A percentile compares a stretch with the other conserved stretches of the same genome.
phyloP scores from a whole-genome alignment of 371 early-diverging fungal species.

The Mucor lusitanicus region DNA sequence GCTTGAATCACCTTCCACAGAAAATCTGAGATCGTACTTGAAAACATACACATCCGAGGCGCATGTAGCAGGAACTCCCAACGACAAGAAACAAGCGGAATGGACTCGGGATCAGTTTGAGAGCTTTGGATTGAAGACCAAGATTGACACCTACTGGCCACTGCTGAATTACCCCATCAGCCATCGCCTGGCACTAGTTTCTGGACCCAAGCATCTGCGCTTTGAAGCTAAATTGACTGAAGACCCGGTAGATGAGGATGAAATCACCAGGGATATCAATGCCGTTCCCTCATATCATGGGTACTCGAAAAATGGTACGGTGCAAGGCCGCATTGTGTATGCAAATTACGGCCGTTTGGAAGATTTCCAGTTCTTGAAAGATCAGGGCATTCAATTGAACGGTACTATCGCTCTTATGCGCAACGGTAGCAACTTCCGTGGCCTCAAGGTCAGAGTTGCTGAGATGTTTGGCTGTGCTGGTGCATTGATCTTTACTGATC shows the following conservation, averaged over 20 bases:
- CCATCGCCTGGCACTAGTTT: constrained; percentile 59
- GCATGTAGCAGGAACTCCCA: constrained; percentile 56
- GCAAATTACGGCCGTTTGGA: constrained; percentile 66
- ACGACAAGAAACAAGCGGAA: constrained; percentile 54
- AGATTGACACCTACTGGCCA: constrained; percentile 64
- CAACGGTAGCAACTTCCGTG: constrained; percentile 64
- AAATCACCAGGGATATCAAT: constrained; percentile 48
- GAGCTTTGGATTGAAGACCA: constrained; percentile 57
- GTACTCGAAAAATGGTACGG: constrained; percentile 65
- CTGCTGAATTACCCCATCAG: constrained; percentile 59
- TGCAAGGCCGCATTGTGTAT: constrained; percentile 62
- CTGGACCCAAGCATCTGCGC: constrained; percentile 47
- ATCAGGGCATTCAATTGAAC: constrained; percentile 46
- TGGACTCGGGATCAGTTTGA: constrained; percentile 60
- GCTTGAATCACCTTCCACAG: constrained; percentile 15
- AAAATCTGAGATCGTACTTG: constrained; percentile 14
- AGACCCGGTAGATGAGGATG: constrained; percentile 51
- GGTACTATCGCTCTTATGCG: constrained; percentile 66
- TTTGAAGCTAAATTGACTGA: constrained; percentile 63
- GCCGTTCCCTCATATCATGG: constrained; percentile 66
- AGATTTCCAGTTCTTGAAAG: constrained; percentile 59
- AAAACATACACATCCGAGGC: constrained; percentile 52
- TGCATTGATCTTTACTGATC: constrained; percentile 65
- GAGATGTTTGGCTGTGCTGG: constrained; percentile 61
- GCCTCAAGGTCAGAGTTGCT: constrained; percentile 67